Conservation (phyloP, 352 stramenopile species). For the Globisporangium yorkense region DNA sequence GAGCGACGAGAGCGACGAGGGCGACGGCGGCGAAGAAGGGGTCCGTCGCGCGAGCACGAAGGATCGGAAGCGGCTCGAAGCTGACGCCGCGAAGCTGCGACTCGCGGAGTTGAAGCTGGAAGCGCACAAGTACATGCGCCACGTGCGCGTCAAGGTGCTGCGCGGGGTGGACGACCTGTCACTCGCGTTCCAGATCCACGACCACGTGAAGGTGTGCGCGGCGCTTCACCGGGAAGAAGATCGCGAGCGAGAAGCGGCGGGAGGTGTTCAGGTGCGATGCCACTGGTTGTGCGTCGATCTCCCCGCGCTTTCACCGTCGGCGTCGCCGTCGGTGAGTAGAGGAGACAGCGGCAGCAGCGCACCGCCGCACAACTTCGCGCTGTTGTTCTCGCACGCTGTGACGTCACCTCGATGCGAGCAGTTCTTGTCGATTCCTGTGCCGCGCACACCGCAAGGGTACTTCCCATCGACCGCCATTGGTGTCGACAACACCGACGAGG, state of each 20-base stretch:
- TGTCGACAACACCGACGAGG: not conserved
- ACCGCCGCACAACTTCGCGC: conserved; percentile 37
- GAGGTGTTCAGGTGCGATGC: conserved; percentile 10
- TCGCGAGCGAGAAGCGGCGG: not conserved
- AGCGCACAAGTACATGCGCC: conserved; percentile 26
- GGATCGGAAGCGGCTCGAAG: conserved; percentile 6
- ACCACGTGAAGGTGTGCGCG: conserved; percentile 20
- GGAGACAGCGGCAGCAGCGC: not conserved
- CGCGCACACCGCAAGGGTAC: conserved; percentile 21
- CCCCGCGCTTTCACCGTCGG: conserved; percentile 11
- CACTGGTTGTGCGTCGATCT: conserved; percentile 62
- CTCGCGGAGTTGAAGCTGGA: not conserved
- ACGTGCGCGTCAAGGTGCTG: conserved; percentile 37
- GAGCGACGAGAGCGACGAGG: conserved; percentile 10
- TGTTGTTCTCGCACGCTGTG: conserved; percentile 41
- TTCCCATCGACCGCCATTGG: not conserved
- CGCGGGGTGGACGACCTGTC: conserved; percentile 30
- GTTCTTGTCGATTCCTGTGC: conserved; percentile 54
- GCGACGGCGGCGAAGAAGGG: not conserved
- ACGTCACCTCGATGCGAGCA: conserved; percentile 8
- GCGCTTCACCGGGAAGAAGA: conserved; percentile 16
- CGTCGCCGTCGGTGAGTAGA: not conserved
- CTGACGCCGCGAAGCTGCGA: not conserved
- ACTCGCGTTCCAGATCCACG: conserved; percentile 29
- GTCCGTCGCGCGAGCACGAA: not conserved